A percentile compares a stretch with the other conserved stretches of the same genome.
These are phyloP conservation scores for Ligustrum vulgare DNA, from an alignment of 257 asterid genomes.

Conservation along the genomic window DNA sequence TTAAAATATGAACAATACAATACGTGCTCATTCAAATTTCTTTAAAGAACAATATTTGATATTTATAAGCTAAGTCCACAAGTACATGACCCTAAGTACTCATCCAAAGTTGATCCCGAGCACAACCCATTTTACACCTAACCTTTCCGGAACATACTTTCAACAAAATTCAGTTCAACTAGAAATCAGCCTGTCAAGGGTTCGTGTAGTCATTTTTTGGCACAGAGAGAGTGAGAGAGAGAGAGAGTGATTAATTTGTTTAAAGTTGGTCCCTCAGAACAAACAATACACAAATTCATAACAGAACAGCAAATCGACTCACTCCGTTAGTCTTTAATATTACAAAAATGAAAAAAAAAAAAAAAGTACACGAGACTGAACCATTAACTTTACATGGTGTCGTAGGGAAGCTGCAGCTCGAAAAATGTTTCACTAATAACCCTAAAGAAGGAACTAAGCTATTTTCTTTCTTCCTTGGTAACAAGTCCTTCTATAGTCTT, in stretches of 20 bases:
- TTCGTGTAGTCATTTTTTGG: not conserved
- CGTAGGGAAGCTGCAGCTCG: slow-evolving; percentile 23
- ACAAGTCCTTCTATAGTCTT: slow-evolving; percentile 40
- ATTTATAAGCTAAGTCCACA: too few species aligned
- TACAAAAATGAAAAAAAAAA: too few species aligned
- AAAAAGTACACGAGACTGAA: slow-evolving; percentile 3
- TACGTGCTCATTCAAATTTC: too few species aligned
- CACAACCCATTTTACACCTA: too few species aligned
- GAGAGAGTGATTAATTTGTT: not conserved
- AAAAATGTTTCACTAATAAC: slow-evolving; percentile 25
- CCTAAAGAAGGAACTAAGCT: slow-evolving; percentile 33
- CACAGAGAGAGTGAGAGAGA: not conserved
- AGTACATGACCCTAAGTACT: too few species aligned
- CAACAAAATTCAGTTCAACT: not conserved
- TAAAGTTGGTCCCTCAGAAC: slow-evolving; percentile 19
- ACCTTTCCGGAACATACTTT: too few species aligned
- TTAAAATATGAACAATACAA: too few species aligned
- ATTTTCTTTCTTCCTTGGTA: slow-evolving; percentile 21
- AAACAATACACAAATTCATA: slow-evolving; percentile 19
- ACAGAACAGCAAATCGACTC: slow-evolving; percentile 16
- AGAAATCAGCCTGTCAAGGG: too few species aligned
- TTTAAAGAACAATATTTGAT: too few species aligned
- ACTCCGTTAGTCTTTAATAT: slow-evolving; percentile 1
- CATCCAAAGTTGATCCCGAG: too few species aligned
- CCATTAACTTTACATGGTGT: slow-evolving; percentile 32